Percentiles rank a stretch among this genome's conserved stretches.
These are phyloP conservation scores for Priceomyces carsonii DNA, from an alignment of 805 yeast genomes.

Conservation along the genomic window DNA sequence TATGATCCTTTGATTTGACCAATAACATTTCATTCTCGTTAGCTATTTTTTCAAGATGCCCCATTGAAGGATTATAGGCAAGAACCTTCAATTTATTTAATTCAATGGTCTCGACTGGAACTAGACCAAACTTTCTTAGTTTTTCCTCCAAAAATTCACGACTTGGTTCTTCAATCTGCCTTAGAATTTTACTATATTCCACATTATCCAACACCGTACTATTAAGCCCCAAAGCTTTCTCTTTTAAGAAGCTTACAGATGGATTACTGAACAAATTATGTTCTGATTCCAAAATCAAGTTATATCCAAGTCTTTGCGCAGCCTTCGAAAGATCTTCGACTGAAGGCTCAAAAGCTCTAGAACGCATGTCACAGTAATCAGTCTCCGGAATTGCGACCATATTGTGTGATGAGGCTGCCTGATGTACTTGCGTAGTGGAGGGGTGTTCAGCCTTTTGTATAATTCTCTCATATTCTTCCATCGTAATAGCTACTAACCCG, in stretches of 20 bases:
- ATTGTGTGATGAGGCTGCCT: too few species aligned
- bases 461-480: too few species aligned
- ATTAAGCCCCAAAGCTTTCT: conserved; percentile 12
- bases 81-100: conserved; percentile 10
- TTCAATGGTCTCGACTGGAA: neutral
- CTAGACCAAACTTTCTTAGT: conserved; percentile 1
- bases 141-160: neutral
- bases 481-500: too few species aligned
- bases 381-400: too few species aligned
- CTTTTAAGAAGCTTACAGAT: conserved; percentile 14
- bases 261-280: conserved; percentile 19
- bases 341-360: too few species aligned
- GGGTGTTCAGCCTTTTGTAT: too few species aligned
- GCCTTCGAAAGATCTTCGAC: too few species aligned
- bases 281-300: too few species aligned
- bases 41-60: conserved; percentile 12
- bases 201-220: conserved; percentile 12
- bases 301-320: too few species aligned
- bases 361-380: too few species aligned
- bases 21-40: neutral
- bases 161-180: conserved; percentile 1
- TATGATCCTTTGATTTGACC: conserved; percentile 4
- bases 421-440: too few species aligned
- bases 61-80: conserved; percentile 13
- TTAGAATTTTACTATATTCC: conserved; percentile 8